These are phyloP conservation scores for Fragilariopsis cylindrus DNA, from an alignment of 108 stramenopile species.

Conservation along the genomic window DNA sequence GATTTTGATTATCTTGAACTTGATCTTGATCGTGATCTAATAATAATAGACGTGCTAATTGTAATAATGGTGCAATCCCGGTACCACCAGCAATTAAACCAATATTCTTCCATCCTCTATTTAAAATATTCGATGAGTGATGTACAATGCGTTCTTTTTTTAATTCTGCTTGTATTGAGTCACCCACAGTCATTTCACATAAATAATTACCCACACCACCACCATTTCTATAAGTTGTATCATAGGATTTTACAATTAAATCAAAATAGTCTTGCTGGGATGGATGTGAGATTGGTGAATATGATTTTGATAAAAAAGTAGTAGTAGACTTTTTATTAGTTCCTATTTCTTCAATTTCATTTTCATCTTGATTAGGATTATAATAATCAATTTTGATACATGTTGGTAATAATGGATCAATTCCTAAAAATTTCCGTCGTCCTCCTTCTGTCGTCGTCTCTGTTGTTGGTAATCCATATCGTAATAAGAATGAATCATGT, in stretches of 20 bases:
- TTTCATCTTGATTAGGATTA: background rate
- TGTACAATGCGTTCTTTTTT: slow-evolving; percentile 18
- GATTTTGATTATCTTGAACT: background rate
- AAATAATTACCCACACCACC: slow-evolving; percentile 37
- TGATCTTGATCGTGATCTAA: slow-evolving; percentile 27
- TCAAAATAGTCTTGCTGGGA: slow-evolving; percentile 18
- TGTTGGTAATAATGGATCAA: slow-evolving; percentile 24
- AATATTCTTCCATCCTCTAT: slow-evolving; percentile 25
- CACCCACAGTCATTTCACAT: slow-evolving; percentile 22
- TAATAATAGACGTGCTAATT: slow-evolving; percentile 28
- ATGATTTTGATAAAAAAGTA: slow-evolving; percentile 24
- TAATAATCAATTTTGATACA: slow-evolving; percentile 38
- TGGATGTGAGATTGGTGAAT: slow-evolving; percentile 38
- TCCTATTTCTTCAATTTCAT: too few relatives aligned
- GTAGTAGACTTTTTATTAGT: background rate
- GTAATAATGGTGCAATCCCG: slow-evolving; percentile 39
- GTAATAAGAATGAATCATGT: slow-evolving; percentile 25
- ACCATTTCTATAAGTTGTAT: slow-evolving; percentile 16
- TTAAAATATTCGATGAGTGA: slow-evolving; percentile 11
- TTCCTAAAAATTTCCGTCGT: slow-evolving; percentile 3
- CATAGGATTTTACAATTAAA: slow-evolving; percentile 39
- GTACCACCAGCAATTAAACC: slow-evolving; percentile 43
- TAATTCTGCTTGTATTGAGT: slow-evolving; percentile 1
- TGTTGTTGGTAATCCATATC: slow-evolving; percentile 15
- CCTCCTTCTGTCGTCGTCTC: background rate